Evolutionary conservation across 2,329 filamentous ascomycete genomes (phyloP).

Genomic region (Sphaerulina vaccinii): DNA sequence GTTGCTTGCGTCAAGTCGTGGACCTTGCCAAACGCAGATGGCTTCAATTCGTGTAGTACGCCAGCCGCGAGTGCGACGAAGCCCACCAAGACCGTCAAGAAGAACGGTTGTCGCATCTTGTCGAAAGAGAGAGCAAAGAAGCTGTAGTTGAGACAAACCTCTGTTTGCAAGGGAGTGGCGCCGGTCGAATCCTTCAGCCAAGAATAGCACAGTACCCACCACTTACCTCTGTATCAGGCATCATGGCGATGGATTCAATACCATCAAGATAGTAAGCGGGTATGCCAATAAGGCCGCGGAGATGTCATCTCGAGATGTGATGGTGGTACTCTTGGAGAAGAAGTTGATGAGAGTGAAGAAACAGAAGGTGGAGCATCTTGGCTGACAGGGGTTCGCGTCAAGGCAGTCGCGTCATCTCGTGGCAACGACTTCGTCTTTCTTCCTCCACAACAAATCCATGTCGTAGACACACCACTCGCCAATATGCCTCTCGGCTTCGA

Average conservation of each 20-base stretch:
- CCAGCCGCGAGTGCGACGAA: too few species aligned
- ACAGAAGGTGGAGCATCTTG: background rate
- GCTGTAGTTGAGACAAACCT: too few species aligned
- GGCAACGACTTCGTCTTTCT: too few species aligned
- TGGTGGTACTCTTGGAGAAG: conserved; percentile 72
- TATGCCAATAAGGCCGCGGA: too few species aligned
- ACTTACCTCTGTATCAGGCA: too few species aligned
- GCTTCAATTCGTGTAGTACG: too few species aligned
- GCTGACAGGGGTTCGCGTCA: background rate
- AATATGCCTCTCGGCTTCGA: conserved; percentile 75
- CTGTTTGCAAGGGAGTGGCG: too few species aligned
- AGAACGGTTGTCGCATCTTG: too few species aligned
- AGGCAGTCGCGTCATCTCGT: background rate
- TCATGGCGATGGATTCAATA: too few species aligned
- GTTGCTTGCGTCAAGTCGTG: background rate
- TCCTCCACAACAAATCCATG: background rate
- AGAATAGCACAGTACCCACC: too few species aligned
- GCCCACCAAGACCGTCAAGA: background rate
- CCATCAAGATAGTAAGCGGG: too few species aligned
- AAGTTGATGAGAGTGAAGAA: conserved; percentile 68
- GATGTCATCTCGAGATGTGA: conserved; percentile 64
- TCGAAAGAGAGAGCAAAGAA: too few species aligned
- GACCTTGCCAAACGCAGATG: background rate
- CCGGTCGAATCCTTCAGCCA: conserved; percentile 3
- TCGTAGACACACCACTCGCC: conserved; percentile 39